Evolutionary conservation across 495 filamentous ascomycete genomes (phyloP).

Genomic region (Aspergillus olivimuriae): DNA sequence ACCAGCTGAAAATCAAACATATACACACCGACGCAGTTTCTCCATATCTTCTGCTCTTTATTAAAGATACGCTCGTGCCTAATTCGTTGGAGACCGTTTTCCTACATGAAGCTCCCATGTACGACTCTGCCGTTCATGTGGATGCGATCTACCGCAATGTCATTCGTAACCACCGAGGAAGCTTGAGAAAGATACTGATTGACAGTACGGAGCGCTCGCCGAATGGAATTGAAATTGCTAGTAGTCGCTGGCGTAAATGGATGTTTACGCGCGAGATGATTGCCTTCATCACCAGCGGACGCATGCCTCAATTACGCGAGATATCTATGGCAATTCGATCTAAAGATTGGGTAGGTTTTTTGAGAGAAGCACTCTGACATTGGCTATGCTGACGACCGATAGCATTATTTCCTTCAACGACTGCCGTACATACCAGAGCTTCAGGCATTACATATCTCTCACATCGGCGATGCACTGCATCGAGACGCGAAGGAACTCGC

Average conservation of each 20-base stretch:
- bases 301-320: conserved; percentile 71
- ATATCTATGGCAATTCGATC: conserved; percentile 72
- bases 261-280: conserved; percentile 69
- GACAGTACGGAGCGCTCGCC: conserved; percentile 56
- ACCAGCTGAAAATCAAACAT: conserved; percentile 66
- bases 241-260: conserved; percentile 63
- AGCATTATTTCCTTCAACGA: conserved; percentile 86
- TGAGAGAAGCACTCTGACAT: background rate
- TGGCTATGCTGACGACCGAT: conserved; percentile 8
- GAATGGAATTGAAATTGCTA: conserved; percentile 26
- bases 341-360: conserved; percentile 74
- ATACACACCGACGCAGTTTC: conserved; percentile 83
- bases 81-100: conserved; percentile 81
- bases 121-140: conserved; percentile 55
- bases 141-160: conserved; percentile 71
- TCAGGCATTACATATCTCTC: conserved; percentile 70
- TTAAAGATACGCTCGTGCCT: conserved; percentile 79
- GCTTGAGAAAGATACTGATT: conserved; percentile 71
- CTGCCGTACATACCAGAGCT: conserved; percentile 72
- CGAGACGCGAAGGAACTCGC: conserved; percentile 65
- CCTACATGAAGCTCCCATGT: conserved; percentile 63
- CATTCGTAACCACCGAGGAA: conserved; percentile 64
- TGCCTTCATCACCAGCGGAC: conserved; percentile 72
- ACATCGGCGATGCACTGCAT: conserved; percentile 61
- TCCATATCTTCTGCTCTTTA: conserved; percentile 66